Evolutionary conservation across 495 filamentous ascomycete species (phyloP), one percentile per base, ranked within the genome.

Genomic region (Penicillium angulare): DNA sequence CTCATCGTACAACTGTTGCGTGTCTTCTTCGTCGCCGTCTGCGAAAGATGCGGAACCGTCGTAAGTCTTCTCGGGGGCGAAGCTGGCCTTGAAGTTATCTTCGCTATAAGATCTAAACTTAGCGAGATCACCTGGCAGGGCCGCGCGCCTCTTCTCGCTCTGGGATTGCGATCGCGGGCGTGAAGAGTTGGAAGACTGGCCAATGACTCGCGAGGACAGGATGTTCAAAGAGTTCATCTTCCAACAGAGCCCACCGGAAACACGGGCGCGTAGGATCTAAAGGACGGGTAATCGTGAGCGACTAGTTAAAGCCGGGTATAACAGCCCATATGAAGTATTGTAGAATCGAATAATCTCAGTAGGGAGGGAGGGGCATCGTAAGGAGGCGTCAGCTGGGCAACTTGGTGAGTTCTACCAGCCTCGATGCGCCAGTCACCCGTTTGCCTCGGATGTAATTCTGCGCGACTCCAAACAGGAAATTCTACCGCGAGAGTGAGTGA

Each of bases 201-300:
- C 85, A 54, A 88, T 84, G 66, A 93, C 89, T 75, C 88, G 85
- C 66, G 88, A 82, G 56, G 90, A 95, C 68, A 98, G 79, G 68
- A 96, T 88, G 72, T 95, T 96, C 77, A 97, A 75, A 63, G 92
- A 95, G 86, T 97, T 97, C 92, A 98, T 98, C 75, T 85, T 91
- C 75, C 65, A 61, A 63, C 60, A 59, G 65, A 67, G 74, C 78
- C 75, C 80, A 86, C 83, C 71, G 71, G 72, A 65, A 64, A 69
- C 61, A 61, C 60, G 61, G 57, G 70, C 73, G 59, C 65, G 65
- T 55, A 45, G 59, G 63, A 59, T 75, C 71, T 67, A 61, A 44
- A 22, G 47, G 43, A 55, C 41, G 50, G 40, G 22, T 18, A 41
- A 24, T 47, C 50, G 38, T 63, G 55, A 59, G 65, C 43, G 23